These are phyloP conservation scores for Trichosporon coremiiforme DNA, from an alignment of 1,284 basidiomycete genomes.

Conservation along the genomic window DNA sequence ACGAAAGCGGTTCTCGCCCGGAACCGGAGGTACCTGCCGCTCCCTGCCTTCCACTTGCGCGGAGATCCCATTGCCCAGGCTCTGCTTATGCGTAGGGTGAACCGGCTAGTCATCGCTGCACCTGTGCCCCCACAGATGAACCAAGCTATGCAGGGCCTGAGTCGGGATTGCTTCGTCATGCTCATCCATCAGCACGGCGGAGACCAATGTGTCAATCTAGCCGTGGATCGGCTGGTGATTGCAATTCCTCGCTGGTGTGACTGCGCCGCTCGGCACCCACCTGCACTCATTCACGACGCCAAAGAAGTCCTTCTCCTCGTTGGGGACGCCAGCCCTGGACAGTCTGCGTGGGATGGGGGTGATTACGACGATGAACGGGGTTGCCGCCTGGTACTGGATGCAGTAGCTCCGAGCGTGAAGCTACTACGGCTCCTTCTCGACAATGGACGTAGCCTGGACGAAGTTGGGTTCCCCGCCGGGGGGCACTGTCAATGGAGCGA, in stretches of 20 bases:
- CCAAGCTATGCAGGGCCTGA: background rate
- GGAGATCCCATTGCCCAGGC: background rate
- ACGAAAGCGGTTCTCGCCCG: background rate
- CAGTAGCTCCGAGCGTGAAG: background rate
- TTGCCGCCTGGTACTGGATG: background rate
- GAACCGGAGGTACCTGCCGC: background rate
- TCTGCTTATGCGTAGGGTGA: background rate
- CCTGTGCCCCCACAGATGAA: background rate
- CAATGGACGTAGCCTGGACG: background rate
- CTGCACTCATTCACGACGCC: background rate
- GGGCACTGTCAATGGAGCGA: background rate
- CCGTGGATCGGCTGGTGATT: background rate
- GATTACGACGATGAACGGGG: background rate
- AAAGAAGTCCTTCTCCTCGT: background rate
- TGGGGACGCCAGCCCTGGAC: background rate
- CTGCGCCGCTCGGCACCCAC: background rate
- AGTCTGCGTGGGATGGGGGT: background rate
- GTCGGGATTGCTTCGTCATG: background rate
- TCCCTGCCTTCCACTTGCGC: background rate
- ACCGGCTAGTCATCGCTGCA: background rate
- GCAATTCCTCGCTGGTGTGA: background rate
- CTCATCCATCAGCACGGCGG: background rate
- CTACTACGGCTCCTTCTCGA: background rate
- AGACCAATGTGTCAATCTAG: background rate
- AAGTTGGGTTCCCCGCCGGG: background rate